Evolutionary conservation across 176 grass and related monocot species (phyloP).

Genomic region (Raddia guianensis): DNA sequence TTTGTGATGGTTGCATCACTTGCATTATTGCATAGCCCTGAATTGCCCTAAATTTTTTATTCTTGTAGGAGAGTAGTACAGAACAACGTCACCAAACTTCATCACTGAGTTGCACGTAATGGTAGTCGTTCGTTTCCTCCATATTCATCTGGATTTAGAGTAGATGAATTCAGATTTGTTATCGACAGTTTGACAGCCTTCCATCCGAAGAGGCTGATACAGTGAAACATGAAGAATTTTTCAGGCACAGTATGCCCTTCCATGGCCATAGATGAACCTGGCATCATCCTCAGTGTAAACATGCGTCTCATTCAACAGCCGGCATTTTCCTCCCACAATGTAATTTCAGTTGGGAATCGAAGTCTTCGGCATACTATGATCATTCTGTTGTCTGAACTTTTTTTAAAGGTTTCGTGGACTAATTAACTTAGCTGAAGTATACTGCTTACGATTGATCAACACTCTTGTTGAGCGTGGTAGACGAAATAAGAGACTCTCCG

Average conservation of each 20-base stretch:
- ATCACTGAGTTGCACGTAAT: not conserved
- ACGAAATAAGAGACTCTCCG: slow-evolving; percentile 63
- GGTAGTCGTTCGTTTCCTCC: not conserved
- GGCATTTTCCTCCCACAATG: slow-evolving; percentile 12
- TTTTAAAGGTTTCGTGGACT: not conserved
- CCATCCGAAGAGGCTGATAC: not conserved
- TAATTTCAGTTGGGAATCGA: not conserved
- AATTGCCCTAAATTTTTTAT: not conserved
- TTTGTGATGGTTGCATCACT: not conserved
- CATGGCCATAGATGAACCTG: slow-evolving; percentile 78
- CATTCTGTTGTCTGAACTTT: not conserved
- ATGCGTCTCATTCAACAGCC: slow-evolving; percentile 78
- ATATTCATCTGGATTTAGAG: slow-evolving; percentile 6
- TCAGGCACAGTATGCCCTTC: slow-evolving; percentile 43
- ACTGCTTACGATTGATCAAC: slow-evolving; percentile 62
- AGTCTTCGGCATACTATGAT: not conserved
- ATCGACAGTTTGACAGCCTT: slow-evolving; percentile 2
- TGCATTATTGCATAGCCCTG: not conserved
- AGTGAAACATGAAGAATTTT: not conserved
- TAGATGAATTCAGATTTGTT: not conserved
- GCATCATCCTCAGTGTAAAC: slow-evolving; percentile 76
- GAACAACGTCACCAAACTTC: not conserved
- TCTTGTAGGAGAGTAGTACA: not conserved
- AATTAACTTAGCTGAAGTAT: not conserved
- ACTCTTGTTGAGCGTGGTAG: slow-evolving; percentile 81